Conservation (phyloP, 164 flowering plant species). For the Houttuynia cordata region DNA sequence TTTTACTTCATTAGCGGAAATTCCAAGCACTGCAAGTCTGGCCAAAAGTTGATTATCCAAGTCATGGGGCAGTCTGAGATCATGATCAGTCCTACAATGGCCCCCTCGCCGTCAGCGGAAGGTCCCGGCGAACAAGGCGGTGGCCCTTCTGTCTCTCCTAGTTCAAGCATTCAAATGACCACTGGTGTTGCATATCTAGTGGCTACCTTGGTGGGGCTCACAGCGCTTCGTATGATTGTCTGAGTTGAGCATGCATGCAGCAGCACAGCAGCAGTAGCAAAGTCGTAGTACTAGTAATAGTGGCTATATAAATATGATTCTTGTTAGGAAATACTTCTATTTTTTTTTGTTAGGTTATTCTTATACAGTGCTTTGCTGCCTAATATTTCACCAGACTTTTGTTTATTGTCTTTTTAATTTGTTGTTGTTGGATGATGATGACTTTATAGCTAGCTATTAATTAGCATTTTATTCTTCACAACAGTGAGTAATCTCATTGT, state of each 20-base stretch:
- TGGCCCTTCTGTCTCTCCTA: background rate
- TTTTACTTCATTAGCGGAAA: constrained; percentile 52
- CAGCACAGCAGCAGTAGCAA: too few species aligned
- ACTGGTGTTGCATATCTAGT: background rate
- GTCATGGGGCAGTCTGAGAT: constrained; percentile 31
- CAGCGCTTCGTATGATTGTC: background rate
- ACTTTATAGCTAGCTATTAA: background rate
- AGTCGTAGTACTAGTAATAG: too few species aligned
- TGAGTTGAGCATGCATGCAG: too few species aligned
- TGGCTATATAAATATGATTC: background rate
- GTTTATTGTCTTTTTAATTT: background rate
- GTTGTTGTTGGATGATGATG: background rate
- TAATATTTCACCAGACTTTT: background rate
- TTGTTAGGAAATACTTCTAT: background rate
- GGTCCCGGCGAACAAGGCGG: background rate
- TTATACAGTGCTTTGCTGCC: background rate
- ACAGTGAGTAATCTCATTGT: background rate
- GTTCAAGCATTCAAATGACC: background rate
- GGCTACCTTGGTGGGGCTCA: background rate
- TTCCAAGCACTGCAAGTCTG: constrained; percentile 28
- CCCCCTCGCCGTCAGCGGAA: background rate
- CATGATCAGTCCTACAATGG: background rate
- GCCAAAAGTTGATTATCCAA: constrained; percentile 33
- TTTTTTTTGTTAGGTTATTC: background rate
- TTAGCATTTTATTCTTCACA: too few species aligned